Conservation (phyloP, 495 filamentous ascomycete species). For the Talaromyces trachyspermus region DNA sequence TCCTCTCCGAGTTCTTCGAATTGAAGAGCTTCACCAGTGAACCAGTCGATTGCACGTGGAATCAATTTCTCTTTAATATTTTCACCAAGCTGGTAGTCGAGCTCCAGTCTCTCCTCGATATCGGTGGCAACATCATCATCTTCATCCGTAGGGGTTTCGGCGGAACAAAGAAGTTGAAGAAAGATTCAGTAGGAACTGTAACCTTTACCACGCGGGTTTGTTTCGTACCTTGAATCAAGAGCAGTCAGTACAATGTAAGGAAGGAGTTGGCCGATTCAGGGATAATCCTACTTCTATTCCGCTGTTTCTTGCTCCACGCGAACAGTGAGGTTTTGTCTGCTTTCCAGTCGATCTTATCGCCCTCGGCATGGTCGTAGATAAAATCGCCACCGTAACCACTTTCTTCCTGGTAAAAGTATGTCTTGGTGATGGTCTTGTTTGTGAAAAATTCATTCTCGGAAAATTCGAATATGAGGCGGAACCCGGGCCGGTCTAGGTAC, state of each 20-base stretch:
- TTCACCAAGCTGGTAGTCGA: conserved; percentile 98
- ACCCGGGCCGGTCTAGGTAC: conserved; percentile 96
- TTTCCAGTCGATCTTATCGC: conserved; percentile 98
- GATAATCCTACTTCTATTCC: conserved; percentile 84
- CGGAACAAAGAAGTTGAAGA: conserved; percentile 99
- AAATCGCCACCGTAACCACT: conserved; percentile 97
- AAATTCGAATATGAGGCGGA: conserved; percentile 97
- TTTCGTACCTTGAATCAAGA: conserved; percentile 69
- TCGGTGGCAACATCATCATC: conserved; percentile 71
- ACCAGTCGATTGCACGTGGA: conserved; percentile 98
- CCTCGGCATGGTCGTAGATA: conserved; percentile 98
- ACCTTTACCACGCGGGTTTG: conserved; percentile 98
- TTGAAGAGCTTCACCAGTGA: conserved; percentile 95
- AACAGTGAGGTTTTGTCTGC: conserved; percentile 85
- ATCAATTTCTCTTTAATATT: conserved; percentile 99
- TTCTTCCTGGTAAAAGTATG: conserved; percentile 99
- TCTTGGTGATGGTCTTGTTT: conserved; percentile 96
- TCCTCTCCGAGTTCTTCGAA: conserved; percentile 93
- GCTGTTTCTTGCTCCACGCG: conserved; percentile 96
- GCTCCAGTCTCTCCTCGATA: conserved; percentile 95
- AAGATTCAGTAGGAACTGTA: conserved; percentile 95
- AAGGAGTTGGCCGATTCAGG: neutral
- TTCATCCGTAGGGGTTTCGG: conserved; percentile 75
- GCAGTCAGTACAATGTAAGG: conserved; percentile 20
- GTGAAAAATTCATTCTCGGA: conserved; percentile 90